Conservation (phyloP, 2,329 filamentous ascomycete species). For the Atkinsonella hypoxylon region DNA sequence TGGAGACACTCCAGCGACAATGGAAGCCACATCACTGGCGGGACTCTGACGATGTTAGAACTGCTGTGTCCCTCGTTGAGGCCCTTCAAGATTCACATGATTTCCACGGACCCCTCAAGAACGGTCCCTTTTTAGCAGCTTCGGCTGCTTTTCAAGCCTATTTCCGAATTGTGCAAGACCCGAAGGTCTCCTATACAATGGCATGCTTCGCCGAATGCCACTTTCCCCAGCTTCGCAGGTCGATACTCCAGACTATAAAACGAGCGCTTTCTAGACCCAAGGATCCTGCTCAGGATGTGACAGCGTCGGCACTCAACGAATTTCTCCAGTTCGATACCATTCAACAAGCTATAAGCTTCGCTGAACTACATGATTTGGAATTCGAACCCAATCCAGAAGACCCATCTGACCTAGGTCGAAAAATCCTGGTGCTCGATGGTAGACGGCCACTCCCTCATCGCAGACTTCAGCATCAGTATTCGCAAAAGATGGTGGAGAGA, state of each 20-base stretch:
- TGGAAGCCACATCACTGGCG: constrained; percentile 45
- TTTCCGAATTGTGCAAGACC: constrained; percentile 47
- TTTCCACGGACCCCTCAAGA: constrained; percentile 44
- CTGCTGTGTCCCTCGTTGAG: constrained; percentile 48
- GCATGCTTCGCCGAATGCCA: constrained; percentile 59
- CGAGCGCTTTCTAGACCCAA: constrained; percentile 43
- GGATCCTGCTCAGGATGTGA: constrained; percentile 48
- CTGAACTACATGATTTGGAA: constrained; percentile 42
- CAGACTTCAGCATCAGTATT: constrained; percentile 43
- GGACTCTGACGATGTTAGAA: constrained; percentile 45
- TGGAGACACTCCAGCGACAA: constrained; percentile 39
- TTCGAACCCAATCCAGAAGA: constrained; percentile 29
- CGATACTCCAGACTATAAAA: constrained; percentile 43
- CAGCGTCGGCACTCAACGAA: constrained; percentile 40
- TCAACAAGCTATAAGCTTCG: constrained; percentile 53
- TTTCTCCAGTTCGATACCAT: constrained; percentile 57
- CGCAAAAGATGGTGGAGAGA: constrained; percentile 42
- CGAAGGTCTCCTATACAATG: constrained; percentile 53
- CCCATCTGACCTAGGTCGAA: constrained; percentile 22
- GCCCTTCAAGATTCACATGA: constrained; percentile 46
- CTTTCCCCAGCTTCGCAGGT: constrained; percentile 48
- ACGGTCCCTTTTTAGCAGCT: constrained; percentile 35
- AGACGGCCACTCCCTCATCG: constrained; percentile 33
- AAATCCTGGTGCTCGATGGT: constrained; percentile 33
- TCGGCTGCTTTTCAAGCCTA: constrained; percentile 40